These are phyloP conservation scores for Pyrenophora teres DNA, from an alignment of 2,329 filamentous ascomycete species.

Conservation along the genomic window DNA sequence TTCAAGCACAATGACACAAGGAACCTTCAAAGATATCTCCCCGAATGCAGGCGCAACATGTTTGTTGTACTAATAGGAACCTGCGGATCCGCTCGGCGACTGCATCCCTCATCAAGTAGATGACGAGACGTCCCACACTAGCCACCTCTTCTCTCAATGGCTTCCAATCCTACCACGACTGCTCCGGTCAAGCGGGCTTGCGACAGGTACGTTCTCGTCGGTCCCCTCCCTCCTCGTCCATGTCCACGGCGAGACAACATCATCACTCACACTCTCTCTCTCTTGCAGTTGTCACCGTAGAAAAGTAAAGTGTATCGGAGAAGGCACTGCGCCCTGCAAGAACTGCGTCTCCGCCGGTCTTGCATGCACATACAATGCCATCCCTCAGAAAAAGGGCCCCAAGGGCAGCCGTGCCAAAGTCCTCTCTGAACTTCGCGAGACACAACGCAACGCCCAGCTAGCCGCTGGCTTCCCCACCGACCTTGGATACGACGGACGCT, in stretches of 20 bases:
- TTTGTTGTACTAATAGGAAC: conserved; percentile 35
- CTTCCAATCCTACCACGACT: conserved; percentile 39
- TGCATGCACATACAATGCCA: conserved; percentile 67
- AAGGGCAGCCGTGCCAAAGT: conserved; percentile 67
- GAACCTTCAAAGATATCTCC: conserved; percentile 31
- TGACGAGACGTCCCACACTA: conserved; percentile 29
- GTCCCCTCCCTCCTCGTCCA: neutral
- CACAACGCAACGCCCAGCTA: conserved; percentile 52
- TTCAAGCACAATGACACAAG: conserved; percentile 44
- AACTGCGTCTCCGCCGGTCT: conserved; percentile 64
- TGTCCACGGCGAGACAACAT: conserved; percentile 7
- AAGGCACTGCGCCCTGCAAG: conserved; percentile 60
- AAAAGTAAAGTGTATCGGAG: conserved; percentile 58
- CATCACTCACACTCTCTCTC: conserved; percentile 17
- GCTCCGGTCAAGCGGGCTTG: conserved; percentile 50
- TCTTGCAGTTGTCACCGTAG: conserved; percentile 51
- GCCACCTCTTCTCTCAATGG: conserved; percentile 29
- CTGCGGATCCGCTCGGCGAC: conserved; percentile 33
- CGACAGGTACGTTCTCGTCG: conserved; percentile 45
- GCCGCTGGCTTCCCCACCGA: conserved; percentile 48
- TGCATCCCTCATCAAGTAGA: conserved; percentile 28
- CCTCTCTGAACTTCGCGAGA: conserved; percentile 65
- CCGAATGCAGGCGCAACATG: conserved; percentile 38
- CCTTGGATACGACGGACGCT: conserved; percentile 48
- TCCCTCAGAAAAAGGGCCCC: conserved; percentile 67